Evolutionary conservation across 768 basidiomycete species (phyloP).

Genomic region (Megacollybia marginata): DNA sequence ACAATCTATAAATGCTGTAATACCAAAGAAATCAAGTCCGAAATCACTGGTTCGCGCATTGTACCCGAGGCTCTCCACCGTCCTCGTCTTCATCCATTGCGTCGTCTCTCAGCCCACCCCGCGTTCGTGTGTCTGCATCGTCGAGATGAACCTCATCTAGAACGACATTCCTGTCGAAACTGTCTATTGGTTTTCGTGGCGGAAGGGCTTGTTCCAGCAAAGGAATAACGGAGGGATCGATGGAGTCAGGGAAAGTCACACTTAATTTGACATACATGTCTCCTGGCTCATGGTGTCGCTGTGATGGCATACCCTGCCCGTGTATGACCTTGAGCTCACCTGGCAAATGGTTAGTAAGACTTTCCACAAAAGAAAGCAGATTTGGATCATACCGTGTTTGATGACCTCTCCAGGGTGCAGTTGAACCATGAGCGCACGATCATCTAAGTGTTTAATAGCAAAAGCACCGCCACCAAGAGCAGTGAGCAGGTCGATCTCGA

Average conservation of each 20-base stretch:
- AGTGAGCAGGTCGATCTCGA: conserved; percentile 90
- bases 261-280: conserved; percentile 84
- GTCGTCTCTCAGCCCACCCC: conserved; percentile 50
- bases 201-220: conserved; percentile 83
- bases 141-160: conserved; percentile 83
- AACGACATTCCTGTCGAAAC: conserved; percentile 56
- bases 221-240: conserved; percentile 60
- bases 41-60: conserved; percentile 85
- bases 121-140: conserved; percentile 66
- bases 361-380: too few species aligned
- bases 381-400: conserved; percentile 69
- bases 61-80: conserved; percentile 74
- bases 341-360: conserved; percentile 18
- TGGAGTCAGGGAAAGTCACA: conserved; percentile 83
- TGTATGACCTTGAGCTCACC: conserved; percentile 86
- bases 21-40: conserved; percentile 1
- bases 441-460: conserved; percentile 88
- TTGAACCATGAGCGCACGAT: conserved; percentile 77
- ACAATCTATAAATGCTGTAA: conserved; percentile 1
- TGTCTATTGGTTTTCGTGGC: conserved; percentile 59
- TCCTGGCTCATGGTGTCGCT: conserved; percentile 93
- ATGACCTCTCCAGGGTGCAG: conserved; percentile 86
- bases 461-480: conserved; percentile 91
- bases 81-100: conserved; percentile 91
- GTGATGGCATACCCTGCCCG: conserved; percentile 98